Conservation (phyloP, 2,329 filamentous ascomycete genomes). For the Diaporthe citri region DNA sequence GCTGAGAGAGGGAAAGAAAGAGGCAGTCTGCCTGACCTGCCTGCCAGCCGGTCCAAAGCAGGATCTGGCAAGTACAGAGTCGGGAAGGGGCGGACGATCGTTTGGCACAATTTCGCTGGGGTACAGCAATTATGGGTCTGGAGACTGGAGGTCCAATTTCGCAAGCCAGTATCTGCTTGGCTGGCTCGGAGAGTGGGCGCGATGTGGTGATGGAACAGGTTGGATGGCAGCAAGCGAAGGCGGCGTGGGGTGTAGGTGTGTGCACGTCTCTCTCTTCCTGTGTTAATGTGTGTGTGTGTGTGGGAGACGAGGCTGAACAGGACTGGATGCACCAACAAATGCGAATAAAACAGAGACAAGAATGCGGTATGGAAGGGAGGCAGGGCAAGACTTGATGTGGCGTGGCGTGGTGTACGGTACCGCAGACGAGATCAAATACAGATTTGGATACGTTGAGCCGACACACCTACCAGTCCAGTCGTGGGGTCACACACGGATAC, state of each 20-base stretch:
- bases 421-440: slow-evolving; percentile 23
- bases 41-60: neutral
- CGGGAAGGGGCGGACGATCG: slow-evolving; percentile 19
- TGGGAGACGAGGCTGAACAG: slow-evolving; percentile 13
- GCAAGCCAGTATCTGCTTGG: slow-evolving; percentile 26
- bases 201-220: slow-evolving; percentile 3
- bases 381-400: slow-evolving; percentile 18
- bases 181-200: neutral
- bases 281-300: neutral
- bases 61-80: neutral
- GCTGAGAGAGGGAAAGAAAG: slow-evolving; percentile 2
- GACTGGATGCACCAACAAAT: neutral
- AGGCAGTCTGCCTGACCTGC: neutral
- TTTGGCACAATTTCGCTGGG: slow-evolving; percentile 15
- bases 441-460: slow-evolving; percentile 30
- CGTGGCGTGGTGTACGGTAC: neutral
- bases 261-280: neutral
- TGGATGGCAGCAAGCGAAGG: slow-evolving; percentile 6
- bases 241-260: neutral
- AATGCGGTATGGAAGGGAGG: neutral
- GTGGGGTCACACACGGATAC: slow-evolving; percentile 15
- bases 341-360: slow-evolving; percentile 13
- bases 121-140: slow-evolving; percentile 16
- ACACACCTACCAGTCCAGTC: neutral
- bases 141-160: slow-evolving; percentile 18